Base-by-base conservation (phyloP, 1,284 basidiomycete genomes). In the Moesziomyces globuligerus region DNA sequence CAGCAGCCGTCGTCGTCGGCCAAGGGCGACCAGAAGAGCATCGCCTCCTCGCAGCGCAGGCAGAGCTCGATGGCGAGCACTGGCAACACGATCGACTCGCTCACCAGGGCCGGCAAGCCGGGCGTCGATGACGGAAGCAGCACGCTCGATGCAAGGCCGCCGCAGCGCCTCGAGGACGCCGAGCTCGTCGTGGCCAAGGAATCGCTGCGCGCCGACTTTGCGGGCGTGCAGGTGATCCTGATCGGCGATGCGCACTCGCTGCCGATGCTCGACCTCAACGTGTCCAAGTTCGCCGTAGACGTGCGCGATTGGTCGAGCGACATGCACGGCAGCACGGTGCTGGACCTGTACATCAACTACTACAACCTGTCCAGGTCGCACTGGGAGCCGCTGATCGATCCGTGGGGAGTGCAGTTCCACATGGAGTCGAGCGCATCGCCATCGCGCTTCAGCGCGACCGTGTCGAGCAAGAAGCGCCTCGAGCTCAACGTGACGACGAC, bases 341-440 rank as follows among this genome's bases (percentile, higher is more conserved):
- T 78, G 24, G 52, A 89, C 89, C 4, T 91, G 90, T 89, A 90
- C 52, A 90, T 98, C 81, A 93, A 90, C 72, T 98, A 96, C 81
- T 98, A 93, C 91, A 99, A 99, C 83, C 84, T 98, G 52, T 90
- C 91, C 25, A 95, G 97, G 80, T 98, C 96, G 44, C 94, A 98
- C 80, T 99, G 96, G 93, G 96, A 99, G 84, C 96, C 97, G n/a
- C 84, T 99, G 48, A 92, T 98, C 76, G 96, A 99, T 81, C 96
- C 96, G 1, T 99, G 96, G 95, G 90, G 88, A 23, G 91, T 97
- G 74, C 89, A 90, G 26, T 83, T 92, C 45, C 67, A 73, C 4
- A 80, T 83, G 44, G 78, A 82, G 28, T 80, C 82, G 7, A 54
- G 85, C 82, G 18, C 65, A 10, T 45, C 61, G 23, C 81, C 85